Base-by-base conservation (phyloP, 2,329 filamentous ascomycete genomes). In the Sclerotinia sclerotiorum region DNA sequence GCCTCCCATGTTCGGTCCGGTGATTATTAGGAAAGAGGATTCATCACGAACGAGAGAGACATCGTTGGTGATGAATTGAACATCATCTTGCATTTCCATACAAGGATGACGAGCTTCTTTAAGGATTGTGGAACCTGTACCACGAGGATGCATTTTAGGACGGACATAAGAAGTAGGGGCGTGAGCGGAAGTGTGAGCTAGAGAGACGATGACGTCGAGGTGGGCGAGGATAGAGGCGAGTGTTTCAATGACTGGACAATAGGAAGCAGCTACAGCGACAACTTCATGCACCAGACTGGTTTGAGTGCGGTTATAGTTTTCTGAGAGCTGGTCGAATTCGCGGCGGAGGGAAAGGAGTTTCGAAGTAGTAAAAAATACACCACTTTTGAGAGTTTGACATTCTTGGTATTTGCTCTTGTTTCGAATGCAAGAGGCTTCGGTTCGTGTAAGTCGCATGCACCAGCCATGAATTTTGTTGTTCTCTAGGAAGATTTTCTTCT, bases 21-120 rank as follows among this genome's bases (percentile, higher is more conserved):
- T 98, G 78, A 71, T 72, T 8, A 74, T 71, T 7, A 97, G 84
- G 80, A 99, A 98, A 3, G 94, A 93, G 0, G 93, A 97, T 60
- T 87, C 84, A 68, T 89, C 89, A 11, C 93, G 89, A 6, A 87
- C 84, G 49, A 99, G 87, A 65, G 89, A 88, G 29, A 98, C 92
- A 74, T 99, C 94, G 78, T 99, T 99, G 68, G 94, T 97, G 80
- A 99, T 99, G 82, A 99, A 99, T 71, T 94, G 94, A 54, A 99
- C 90, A 76, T 99, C 95, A 75, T 99, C 96, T 80, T 99, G 95
- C 87, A 97, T 94, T 79, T 99, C 95, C 87, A 99, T 92, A 78
- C 95, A 99, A 0, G 96, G 96, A 77, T 99, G 95, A 15, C 96
- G 90, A 2, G 95, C 93, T 81, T 97, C 96, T 72, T 89, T 91